A percentile compares a stretch with the other conserved stretches of the same genome.
Conservation (phyloP, 2,329 filamentous ascomycete genomes). For the Grosmannia penicillata region DNA sequence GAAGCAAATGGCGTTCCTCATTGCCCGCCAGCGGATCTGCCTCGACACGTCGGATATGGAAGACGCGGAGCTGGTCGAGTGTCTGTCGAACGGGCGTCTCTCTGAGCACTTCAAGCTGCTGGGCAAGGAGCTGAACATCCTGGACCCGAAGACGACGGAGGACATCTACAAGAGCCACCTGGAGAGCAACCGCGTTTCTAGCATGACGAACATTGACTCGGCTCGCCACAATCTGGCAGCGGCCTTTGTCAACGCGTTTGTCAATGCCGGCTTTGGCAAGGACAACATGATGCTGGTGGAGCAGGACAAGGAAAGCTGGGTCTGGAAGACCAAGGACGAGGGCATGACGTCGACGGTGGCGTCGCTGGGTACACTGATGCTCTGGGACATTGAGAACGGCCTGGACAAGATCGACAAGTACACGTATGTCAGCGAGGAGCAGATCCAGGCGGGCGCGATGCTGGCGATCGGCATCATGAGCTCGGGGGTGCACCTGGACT, state of each 20-base stretch:
- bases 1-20: conserved; percentile 88
- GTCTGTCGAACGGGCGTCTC: conserved; percentile 73
- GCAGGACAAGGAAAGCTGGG: conserved; percentile 81
- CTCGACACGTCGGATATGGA: conserved; percentile 40
- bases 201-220: conserved; percentile 88
- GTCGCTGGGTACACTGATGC: conserved; percentile 76
- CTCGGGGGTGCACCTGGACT: conserved; percentile 77
- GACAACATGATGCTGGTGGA: conserved; percentile 97
- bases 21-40: conserved; percentile 81
- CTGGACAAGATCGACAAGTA: conserved; percentile 91
- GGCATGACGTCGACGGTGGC: conserved; percentile 95
- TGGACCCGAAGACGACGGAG: conserved; percentile 92
- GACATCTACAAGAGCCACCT: conserved; percentile 99
- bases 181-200: conserved; percentile 84
- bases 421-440: conserved; percentile 68
- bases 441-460: conserved; percentile 79
- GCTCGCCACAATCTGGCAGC: conserved; percentile 91
- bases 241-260: conserved; percentile 92
- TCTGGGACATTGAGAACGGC: conserved; percentile 88
- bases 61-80: conserved; percentile 68
- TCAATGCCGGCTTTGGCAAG: conserved; percentile 86
- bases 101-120: conserved; percentile 88
- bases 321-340: conserved; percentile 98
- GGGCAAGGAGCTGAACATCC: conserved; percentile 89
- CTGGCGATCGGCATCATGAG: conserved; percentile 94